Evolutionary conservation across 805 yeast species (phyloP).

Genomic region (Torulaspora delbrueckii): DNA sequence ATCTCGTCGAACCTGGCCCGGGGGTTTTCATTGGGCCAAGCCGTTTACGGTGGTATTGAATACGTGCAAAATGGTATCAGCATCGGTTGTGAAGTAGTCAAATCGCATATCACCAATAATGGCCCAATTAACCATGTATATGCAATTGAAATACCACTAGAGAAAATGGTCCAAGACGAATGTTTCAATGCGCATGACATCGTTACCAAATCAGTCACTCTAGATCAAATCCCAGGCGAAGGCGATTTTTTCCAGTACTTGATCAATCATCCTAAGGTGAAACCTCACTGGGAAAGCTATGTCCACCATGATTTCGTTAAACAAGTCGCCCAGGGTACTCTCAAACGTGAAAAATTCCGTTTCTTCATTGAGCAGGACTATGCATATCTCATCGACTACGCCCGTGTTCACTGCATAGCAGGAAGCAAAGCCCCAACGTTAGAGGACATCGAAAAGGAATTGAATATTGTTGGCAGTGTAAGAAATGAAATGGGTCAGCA

Average conservation of each 20-base stretch:
- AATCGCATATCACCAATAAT: constrained; percentile 44
- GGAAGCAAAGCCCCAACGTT: constrained; percentile 56
- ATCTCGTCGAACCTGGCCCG: constrained; percentile 71
- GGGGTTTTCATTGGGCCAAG: constrained; percentile 41
- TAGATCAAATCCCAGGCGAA: constrained; percentile 4
- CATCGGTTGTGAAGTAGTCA: constrained; percentile 36
- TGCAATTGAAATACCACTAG: constrained; percentile 35
- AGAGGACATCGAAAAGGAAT: constrained; percentile 46
- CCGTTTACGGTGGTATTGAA: constrained; percentile 55
- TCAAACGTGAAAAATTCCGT: constrained; percentile 48
- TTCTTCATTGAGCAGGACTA: constrained; percentile 57
- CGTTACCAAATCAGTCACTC: constrained; percentile 6
- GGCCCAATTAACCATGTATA: constrained; percentile 75
- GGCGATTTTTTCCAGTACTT: constrained; percentile 46
- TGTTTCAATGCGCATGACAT: constrained; percentile 29
- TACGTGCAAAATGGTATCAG: constrained; percentile 65
- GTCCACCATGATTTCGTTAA: constrained; percentile 58
- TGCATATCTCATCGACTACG: constrained; percentile 63
- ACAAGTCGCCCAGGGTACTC: constrained; percentile 46
- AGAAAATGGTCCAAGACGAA: constrained; percentile 34
- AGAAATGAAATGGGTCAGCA: constrained; percentile 55
- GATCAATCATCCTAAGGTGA: constrained; percentile 51
- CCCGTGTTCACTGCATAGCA: constrained; percentile 59
- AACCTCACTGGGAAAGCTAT: constrained; percentile 53
- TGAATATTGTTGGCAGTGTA: constrained; percentile 47